phyloP scores from a whole-genome alignment of 768 basidiomycete species.

The Hygrophorus russula region DNA sequence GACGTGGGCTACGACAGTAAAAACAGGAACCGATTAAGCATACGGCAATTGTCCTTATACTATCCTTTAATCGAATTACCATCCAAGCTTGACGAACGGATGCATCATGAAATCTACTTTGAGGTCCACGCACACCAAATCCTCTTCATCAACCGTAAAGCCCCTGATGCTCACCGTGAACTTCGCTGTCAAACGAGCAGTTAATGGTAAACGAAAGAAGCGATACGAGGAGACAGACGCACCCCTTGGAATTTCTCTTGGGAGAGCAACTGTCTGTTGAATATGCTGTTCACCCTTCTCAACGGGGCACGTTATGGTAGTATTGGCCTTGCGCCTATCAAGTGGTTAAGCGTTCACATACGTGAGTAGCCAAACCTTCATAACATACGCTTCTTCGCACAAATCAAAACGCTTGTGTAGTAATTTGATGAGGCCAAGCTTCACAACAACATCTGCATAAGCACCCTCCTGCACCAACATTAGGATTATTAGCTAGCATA shows the following conservation, averaged over 20 bases:
- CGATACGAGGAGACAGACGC: constrained; percentile 13
- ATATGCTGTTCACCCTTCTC: constrained; percentile 60
- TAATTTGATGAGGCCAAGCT: constrained; percentile 90
- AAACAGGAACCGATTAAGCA: no score
- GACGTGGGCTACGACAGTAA: no score
- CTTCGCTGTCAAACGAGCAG: constrained; percentile 47
- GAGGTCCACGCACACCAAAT: constrained; percentile 73
- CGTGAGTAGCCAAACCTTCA: neutral
- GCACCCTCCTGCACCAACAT: constrained; percentile 69
- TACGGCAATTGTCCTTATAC: no score
- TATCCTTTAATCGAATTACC: no score
- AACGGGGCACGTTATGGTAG: constrained; percentile 78
- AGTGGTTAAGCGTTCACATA: constrained; percentile 2
- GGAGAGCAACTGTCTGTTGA: constrained; percentile 73
- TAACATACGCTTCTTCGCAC: constrained; percentile 86
- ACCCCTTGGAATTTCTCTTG: constrained; percentile 86
- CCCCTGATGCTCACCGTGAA: constrained; percentile 63
- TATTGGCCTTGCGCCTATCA: constrained; percentile 60
- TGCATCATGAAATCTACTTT: constrained; percentile 62
- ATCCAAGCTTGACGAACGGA: constrained; percentile 22
- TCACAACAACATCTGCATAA: constrained; percentile 81
- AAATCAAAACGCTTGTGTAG: constrained; percentile 76
- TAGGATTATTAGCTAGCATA: neutral
- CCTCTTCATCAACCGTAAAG: constrained; percentile 60
- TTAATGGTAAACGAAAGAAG: constrained; percentile 1